A percentile compares a stretch with the other conserved stretches of the same genome.
Conservation (phyloP, 2,329 filamentous ascomycete species). For the Sphaerulina musiva region DNA sequence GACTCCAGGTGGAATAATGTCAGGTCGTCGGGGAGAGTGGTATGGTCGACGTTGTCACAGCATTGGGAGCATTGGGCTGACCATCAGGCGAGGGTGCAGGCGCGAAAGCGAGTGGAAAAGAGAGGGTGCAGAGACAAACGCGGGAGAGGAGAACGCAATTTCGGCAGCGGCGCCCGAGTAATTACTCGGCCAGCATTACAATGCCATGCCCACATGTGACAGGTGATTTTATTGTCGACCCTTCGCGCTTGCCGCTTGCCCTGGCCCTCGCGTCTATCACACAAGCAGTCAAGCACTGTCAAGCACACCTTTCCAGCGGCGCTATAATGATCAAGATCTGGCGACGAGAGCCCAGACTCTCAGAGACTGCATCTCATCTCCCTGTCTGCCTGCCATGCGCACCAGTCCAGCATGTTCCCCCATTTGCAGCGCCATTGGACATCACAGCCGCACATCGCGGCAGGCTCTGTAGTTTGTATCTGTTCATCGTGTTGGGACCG, state of each 20-base stretch:
- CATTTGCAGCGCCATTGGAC: too few species aligned
- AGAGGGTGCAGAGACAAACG: neutral
- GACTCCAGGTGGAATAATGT: constrained; percentile 18
- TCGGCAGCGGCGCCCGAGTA: neutral
- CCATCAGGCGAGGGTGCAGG: constrained; percentile 4
- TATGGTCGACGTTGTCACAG: constrained; percentile 11
- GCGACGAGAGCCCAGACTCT: neutral
- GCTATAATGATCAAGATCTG: neutral
- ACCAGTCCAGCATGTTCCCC: neutral
- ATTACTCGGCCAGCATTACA: neutral
- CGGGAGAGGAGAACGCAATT: neutral
- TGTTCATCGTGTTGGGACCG: too few species aligned
- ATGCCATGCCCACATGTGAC: neutral
- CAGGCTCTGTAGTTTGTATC: too few species aligned
- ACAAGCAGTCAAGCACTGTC: neutral
- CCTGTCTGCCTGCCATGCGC: neutral
- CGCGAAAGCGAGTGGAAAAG: neutral
- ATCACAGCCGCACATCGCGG: too few species aligned
- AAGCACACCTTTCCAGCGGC: neutral
- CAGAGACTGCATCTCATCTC: neutral
- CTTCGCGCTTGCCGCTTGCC: too few species aligned
- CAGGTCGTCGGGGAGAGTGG: constrained; percentile 4
- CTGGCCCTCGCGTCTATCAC: neutral
- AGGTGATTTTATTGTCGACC: neutral
- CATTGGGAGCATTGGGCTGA: constrained; percentile 8